Conservation (phyloP, 129 eudicot species). For the Lonicera japonica region DNA sequence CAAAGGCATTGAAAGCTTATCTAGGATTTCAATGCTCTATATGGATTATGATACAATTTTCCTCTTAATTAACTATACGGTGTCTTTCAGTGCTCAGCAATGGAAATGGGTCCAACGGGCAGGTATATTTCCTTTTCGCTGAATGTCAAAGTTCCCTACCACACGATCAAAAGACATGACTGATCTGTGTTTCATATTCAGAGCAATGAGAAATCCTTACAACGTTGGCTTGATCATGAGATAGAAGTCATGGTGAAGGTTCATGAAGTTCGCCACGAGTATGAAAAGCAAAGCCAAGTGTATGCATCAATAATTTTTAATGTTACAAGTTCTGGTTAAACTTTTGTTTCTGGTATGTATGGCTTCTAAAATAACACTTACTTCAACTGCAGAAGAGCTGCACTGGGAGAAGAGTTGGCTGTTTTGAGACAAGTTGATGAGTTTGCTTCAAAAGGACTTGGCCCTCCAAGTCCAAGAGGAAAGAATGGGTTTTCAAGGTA, state of each 20-base stretch:
- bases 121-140: conserved; percentile 34
- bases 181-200: conserved; percentile 24
- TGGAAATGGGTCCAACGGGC: conserved; percentile 74
- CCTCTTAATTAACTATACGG: conserved; percentile 11
- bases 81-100: conserved; percentile 53
- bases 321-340: conserved; percentile 1
- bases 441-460: conserved; percentile 80
- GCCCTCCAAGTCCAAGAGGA: conserved; percentile 92
- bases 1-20: conserved; percentile 1
- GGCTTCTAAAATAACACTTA: conserved; percentile 3
- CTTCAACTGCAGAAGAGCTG: conserved; percentile 72
- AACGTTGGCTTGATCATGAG: conserved; percentile 99
- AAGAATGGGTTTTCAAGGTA: conserved; percentile 88
- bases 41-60: neutral
- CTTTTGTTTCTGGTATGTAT: neutral
- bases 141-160: conserved; percentile 11
- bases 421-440: conserved; percentile 94
- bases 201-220: conserved; percentile 93
- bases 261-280: conserved; percentile 96
- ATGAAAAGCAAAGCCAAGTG: conserved; percentile 99
- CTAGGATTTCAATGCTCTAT: neutral
- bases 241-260: conserved; percentile 95
- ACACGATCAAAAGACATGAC: conserved; percentile 2
- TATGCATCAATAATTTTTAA: conserved; percentile 31
- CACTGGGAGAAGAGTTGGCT: conserved; percentile 91